These are phyloP conservation scores for Podospora didyma DNA, from an alignment of 495 filamentous ascomycete genomes.

Conservation along the genomic window DNA sequence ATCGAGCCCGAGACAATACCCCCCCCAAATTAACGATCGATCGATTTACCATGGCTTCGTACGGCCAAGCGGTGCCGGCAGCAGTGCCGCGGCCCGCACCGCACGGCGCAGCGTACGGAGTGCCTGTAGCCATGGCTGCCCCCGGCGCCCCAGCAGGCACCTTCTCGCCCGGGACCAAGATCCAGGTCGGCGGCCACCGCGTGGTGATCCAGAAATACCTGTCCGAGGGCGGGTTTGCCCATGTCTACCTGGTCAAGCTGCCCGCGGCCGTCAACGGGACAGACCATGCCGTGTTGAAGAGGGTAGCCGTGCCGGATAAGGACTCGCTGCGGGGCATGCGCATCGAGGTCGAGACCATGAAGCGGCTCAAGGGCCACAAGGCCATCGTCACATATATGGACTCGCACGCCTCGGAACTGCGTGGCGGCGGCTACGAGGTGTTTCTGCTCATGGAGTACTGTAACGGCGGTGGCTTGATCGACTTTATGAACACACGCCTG, in stretches of 20 bases:
- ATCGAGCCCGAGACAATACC: not conserved
- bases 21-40: not conserved
- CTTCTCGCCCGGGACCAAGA: conserved; percentile 88
- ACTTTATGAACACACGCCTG: conserved; percentile 98
- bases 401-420: conserved; percentile 90
- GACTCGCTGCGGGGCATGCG: conserved; percentile 91
- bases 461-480: conserved; percentile 84
- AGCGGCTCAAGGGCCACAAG: conserved; percentile 91
- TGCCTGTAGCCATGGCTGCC: conserved; percentile 36
- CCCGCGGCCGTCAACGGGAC: conserved; percentile 73
- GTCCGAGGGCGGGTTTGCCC: conserved; percentile 96
- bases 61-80: conserved; percentile 37
- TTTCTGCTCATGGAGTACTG: conserved; percentile 97
- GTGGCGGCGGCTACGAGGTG: conserved; percentile 92
- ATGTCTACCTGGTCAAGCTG: conserved; percentile 93
- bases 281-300: conserved; percentile 85
- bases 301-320: conserved; percentile 97
- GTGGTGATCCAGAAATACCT: conserved; percentile 98
- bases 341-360: conserved; percentile 99
- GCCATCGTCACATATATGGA: conserved; percentile 98
- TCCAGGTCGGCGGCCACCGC: conserved; percentile 87
- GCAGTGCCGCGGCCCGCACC: conserved; percentile 30
- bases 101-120: conserved; percentile 30
- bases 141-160: conserved; percentile 75
- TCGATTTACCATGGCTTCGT: conserved; percentile 38